Conservation (phyloP, 495 filamentous ascomycete genomes). For the Bathelium albidoporum region DNA sequence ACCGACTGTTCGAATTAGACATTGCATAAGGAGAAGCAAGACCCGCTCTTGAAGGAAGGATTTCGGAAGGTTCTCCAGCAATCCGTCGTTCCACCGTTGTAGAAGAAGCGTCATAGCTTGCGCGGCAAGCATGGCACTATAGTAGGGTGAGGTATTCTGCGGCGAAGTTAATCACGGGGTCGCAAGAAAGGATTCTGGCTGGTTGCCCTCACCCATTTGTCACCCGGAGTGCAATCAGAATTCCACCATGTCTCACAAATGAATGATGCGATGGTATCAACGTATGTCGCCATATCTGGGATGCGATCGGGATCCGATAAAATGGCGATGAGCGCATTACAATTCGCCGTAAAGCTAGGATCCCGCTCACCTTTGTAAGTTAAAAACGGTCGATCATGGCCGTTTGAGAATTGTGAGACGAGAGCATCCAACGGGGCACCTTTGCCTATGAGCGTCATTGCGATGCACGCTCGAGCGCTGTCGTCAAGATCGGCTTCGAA, state of each 20-base stretch:
- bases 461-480: no score
- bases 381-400: slow-evolving; percentile 20
- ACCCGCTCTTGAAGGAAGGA: neutral
- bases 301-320: neutral
- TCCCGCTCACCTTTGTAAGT: slow-evolving; percentile 33
- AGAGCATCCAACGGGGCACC: no score
- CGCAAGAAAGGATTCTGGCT: no score
- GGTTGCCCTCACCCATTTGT: neutral
- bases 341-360: slow-evolving; percentile 35
- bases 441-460: no score
- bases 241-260: neutral
- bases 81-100: neutral
- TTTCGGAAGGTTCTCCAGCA: neutral
- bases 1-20: neutral
- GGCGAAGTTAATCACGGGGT: no score
- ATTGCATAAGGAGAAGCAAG: neutral
- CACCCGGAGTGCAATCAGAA: neutral
- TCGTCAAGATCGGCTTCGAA: no score
- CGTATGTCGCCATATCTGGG: neutral
- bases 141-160: neutral
- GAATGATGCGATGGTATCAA: neutral
- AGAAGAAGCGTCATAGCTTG: neutral
- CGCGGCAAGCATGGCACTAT: neutral
- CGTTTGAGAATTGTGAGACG: no score
- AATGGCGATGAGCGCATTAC: slow-evolving; percentile 33